Base-by-base conservation (phyloP, 73 alveolate genomes). In the Effrenium voratum region DNA sequence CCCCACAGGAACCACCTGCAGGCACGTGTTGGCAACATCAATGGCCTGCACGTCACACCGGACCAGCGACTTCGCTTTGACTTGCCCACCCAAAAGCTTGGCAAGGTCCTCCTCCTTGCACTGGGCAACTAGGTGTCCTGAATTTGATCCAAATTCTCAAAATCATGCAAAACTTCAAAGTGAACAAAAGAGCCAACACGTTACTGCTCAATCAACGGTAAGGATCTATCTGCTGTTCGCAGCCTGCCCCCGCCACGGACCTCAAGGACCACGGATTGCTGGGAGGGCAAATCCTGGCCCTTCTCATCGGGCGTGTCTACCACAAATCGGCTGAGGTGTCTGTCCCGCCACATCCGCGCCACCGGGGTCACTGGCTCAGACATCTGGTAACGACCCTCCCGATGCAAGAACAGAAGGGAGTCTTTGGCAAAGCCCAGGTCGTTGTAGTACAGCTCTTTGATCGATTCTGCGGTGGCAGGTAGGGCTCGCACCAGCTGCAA, bases 241-340 rank as follows among this genome's bases (percentile, higher is more conserved):
- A 92, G 49, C 47, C 90, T 60, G 6, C 98, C 98, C 22, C 92
- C 91, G 6, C 92, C 98, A 3, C 98, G 98, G 36, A 92, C 66
- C 57, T 92, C 98, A 13, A 92, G 98, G 26, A 92, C 98, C 45
- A 92, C 98, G 15, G 91, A 72, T 57, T 92, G 98, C 63, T 92
- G 73, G 66, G 90, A 49, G 45, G 98, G 98, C 66, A 92, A 34
- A 63, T 72, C 90, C 83, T 72, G 75, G 30, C 98, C 98, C 34
- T 72, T 92, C 82, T 72, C 92, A 76, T 92, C 98, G 28, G 98
- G 98, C 38, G 98, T 92, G 81, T 92, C 98, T 41, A 92, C 91
- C 44, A 92, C 98, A 52, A 50, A 92, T 4, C 98, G 90, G 49
- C 91, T 92, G 59, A 92, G 82, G 82, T 92, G 98, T 8, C 81